Evolutionary conservation across 805 yeast genomes (phyloP).

Genomic region (Saturnispora bothae): DNA sequence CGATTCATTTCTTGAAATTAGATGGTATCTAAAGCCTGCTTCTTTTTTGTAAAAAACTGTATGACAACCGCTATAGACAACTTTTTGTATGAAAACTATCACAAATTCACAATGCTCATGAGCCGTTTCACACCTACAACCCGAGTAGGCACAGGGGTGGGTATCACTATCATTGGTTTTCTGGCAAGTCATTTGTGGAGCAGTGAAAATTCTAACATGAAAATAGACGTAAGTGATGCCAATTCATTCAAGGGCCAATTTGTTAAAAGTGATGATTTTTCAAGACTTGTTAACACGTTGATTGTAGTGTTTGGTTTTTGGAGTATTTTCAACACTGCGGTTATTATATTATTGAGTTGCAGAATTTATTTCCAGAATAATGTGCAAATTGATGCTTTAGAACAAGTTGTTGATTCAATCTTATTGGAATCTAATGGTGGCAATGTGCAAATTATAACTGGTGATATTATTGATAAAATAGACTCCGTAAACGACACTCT

Average conservation of each 20-base stretch:
- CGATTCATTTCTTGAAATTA: too few relatives aligned
- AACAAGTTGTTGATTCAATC: slow-evolving; percentile 12
- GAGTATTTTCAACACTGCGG: not conserved
- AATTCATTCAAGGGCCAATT: slow-evolving; percentile 1
- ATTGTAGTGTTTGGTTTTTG: slow-evolving; percentile 1
- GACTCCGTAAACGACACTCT: not conserved
- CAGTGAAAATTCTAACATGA: too few relatives aligned
- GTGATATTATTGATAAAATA: slow-evolving; percentile 8
- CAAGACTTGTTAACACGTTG: not conserved
- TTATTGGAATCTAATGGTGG: slow-evolving; percentile 7
- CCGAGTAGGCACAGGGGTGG: not conserved
- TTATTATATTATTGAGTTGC: not conserved
- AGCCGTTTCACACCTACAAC: not conserved
- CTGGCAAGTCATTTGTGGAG: too few relatives aligned
- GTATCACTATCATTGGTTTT: not conserved
- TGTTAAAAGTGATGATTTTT: slow-evolving; percentile 8
- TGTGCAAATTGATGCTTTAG: slow-evolving; percentile 1
- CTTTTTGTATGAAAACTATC: not conserved
- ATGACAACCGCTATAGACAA: too few relatives aligned
- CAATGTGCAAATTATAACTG: slow-evolving; percentile 3
- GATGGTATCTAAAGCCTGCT: too few relatives aligned
- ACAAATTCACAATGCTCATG: not conserved
- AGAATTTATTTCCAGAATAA: not conserved
- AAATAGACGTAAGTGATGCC: too few relatives aligned
- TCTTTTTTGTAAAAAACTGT: too few relatives aligned